phyloP scores from a whole-genome alignment of 2,329 filamentous ascomycete genomes.

The Sclerotinia nivalis region DNA sequence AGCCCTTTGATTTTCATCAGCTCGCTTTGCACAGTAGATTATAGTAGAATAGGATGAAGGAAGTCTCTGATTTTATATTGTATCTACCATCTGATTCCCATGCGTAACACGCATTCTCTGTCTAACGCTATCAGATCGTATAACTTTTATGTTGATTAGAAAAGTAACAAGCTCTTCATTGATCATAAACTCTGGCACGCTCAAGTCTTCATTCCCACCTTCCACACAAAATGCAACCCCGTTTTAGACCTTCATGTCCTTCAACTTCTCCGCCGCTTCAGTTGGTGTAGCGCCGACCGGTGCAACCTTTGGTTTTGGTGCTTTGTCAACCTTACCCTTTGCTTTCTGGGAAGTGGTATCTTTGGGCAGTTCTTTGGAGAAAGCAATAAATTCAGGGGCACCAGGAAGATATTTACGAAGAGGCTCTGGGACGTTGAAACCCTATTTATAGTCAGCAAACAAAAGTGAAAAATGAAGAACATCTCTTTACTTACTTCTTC shows the following conservation, averaged over 20 bases:
- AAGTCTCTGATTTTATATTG: not conserved
- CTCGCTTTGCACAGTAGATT: not conserved
- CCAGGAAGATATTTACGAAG: conserved; percentile 89
- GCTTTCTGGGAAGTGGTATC: conserved; percentile 64
- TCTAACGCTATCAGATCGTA: not conserved
- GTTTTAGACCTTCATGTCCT: conserved; percentile 39
- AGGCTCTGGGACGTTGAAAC: conserved; percentile 77
- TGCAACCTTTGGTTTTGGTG: conserved; percentile 37
- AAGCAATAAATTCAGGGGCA: conserved; percentile 85
- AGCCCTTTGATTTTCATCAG: too few species aligned
- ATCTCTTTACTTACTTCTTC: conserved; percentile 61
- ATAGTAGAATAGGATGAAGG: not conserved
- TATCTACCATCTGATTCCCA: conserved; percentile 1
- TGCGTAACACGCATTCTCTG: not conserved
- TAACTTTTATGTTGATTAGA: conserved; percentile 10
- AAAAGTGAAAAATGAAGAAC: conserved; percentile 6
- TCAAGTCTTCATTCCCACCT: not conserved
- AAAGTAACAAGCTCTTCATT: not conserved
- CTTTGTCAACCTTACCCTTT: conserved; percentile 43
- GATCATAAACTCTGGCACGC: conserved; percentile 11
- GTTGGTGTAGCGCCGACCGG: conserved; percentile 34
- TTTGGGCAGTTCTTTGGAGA: conserved; percentile 80
- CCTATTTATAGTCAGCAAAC: conserved; percentile 48
- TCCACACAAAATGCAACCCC: too few species aligned
- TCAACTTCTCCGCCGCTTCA: conserved; percentile 42